Evolutionary conservation across 257 asterid genomes (phyloP).

Genomic region (Cordia subcordata): DNA sequence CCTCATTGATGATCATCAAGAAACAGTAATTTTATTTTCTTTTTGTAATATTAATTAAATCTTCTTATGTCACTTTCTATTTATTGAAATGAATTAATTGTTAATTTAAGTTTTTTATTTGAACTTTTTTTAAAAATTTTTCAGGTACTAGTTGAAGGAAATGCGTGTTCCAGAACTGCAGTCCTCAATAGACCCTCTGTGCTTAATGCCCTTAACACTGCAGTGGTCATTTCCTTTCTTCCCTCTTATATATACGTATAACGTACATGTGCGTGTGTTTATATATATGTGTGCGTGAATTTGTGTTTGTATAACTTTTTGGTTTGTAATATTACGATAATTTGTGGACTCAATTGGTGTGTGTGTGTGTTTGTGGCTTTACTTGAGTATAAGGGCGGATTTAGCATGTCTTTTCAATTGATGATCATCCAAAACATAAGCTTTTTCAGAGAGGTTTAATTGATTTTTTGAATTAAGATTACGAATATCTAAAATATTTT

Average conservation of each 20-base stretch:
- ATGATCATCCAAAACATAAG: too few relatives aligned
- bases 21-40: conserved; percentile 35
- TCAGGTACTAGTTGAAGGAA: conserved; percentile 86
- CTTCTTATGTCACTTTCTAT: neutral
- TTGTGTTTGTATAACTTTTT: neutral
- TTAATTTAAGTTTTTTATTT: neutral
- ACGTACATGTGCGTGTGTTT: neutral
- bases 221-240: conserved; percentile 40
- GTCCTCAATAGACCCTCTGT: conserved; percentile 75
- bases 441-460: too few relatives aligned
- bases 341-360: too few relatives aligned
- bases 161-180: conserved; percentile 74
- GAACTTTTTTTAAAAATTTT: conserved; percentile 8
- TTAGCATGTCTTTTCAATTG: too few relatives aligned
- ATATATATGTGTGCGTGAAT: neutral
- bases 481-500: too few relatives aligned
- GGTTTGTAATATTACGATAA: neutral
- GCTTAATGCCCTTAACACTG: conserved; percentile 72
- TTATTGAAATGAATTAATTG: neutral
- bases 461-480: too few relatives aligned
- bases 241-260: neutral
- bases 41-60: neutral
- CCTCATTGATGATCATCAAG: conserved; percentile 39
- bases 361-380: too few relatives aligned
- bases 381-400: too few relatives aligned